Evolutionary conservation across 768 basidiomycete genomes (phyloP), one percentile per base, ranked within the genome.

Genomic region (Mycena alexandri): DNA sequence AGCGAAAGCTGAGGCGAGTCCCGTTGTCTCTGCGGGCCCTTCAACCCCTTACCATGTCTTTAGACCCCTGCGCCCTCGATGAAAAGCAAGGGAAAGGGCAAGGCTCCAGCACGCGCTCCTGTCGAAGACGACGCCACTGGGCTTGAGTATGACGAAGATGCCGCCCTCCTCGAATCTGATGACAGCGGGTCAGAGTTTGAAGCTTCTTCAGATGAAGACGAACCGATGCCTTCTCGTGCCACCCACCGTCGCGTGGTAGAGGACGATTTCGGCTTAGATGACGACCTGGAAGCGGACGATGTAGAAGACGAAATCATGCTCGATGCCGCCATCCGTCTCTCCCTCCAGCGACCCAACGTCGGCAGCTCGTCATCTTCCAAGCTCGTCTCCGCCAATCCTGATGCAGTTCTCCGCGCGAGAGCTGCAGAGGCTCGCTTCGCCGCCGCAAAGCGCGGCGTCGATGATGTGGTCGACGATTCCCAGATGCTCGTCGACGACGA

Each of bases 111-210:
- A 1, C 70, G 69, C n/a, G 74, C 78, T 51, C 78, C 77, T 43
- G 75, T 73, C n/a, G 81, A 82, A 4, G 77, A 73, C n/a, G 74
- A 73, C 2, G 58, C 24, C 7, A n/a, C n/a, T 34, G 48, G 78
- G 21, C 72, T 81, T 43, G 83, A 83, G 43, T 82, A 79, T 65
- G 78, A 80, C 52, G 83, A 83, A 47, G 70, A 76, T 22, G 71
- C 76, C 21, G 76, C 75, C 17, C 74, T 84, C 29, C 79, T 82
- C 13, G 89, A 90, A 63, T 88, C 85, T 19, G 85, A 84, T 34
- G 84, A 81, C 60, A 87, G 84, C 74, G 89, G 83, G 29, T 92
- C 91, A 44, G 90, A 90, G 62, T 92, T 90, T 69, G 79, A 85
- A 46, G 79, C 65, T 36, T 74, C 76, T 11, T 10, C 11, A 38